phyloP scores from a whole-genome alignment of 306 rosid genomes.

The Medicago truncatula region DNA sequence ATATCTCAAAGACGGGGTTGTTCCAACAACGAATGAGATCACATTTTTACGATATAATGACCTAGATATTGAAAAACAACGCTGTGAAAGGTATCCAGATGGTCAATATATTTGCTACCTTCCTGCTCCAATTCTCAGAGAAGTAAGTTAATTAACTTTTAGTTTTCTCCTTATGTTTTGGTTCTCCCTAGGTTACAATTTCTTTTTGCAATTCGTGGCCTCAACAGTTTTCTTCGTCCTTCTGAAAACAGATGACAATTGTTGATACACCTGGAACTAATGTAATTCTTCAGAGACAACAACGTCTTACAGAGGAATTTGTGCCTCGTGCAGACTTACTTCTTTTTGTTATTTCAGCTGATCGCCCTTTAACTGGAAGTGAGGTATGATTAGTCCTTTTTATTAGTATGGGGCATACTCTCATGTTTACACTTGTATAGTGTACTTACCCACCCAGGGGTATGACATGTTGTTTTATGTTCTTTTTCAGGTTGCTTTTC shows the following conservation, averaged over 20 bases:
- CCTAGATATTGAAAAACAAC: constrained; percentile 61
- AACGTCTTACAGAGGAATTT: constrained; percentile 95
- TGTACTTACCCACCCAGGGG: constrained; percentile 31
- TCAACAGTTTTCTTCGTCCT: constrained; percentile 26
- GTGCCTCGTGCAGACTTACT: constrained; percentile 98
- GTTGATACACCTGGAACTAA: constrained; percentile 99
- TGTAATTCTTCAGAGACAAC: constrained; percentile 98
- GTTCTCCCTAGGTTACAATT: constrained; percentile 18
- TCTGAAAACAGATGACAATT: constrained; percentile 75
- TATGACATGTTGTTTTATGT: constrained; percentile 26
- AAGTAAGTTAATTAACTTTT: constrained; percentile 49
- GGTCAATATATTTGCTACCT: constrained; percentile 93
- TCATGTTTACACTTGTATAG: constrained; percentile 15
- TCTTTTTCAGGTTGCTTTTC: constrained; percentile 79
- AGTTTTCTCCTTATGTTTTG: constrained; percentile 28
- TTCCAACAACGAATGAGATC: constrained; percentile 98
- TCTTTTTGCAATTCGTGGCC: constrained; percentile 10
- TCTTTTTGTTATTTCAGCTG: constrained; percentile 95
- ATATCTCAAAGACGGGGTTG: constrained; percentile 95
- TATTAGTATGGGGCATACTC: constrained; percentile 18
- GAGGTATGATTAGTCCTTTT: constrained; percentile 64
- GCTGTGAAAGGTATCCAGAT: constrained; percentile 88
- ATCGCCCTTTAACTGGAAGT: constrained; percentile 95
- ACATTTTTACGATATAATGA: constrained; percentile 77
- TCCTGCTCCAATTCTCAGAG: constrained; percentile 94